phyloP scores from a whole-genome alignment of 2,329 filamentous ascomycete genomes.

The Pseudogymnoascus sp. region DNA sequence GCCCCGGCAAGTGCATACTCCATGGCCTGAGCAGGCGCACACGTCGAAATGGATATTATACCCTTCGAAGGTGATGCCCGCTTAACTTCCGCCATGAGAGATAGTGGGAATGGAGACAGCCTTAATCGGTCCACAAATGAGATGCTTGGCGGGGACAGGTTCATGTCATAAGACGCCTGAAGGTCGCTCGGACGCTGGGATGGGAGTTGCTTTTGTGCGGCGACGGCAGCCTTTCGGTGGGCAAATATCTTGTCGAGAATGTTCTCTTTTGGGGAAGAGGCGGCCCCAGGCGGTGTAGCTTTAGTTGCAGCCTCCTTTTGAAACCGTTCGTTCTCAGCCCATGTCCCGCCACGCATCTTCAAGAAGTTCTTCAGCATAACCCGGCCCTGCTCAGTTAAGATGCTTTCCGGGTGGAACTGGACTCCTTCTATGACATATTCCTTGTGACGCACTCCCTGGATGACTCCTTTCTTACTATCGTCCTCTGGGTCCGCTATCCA shows the following conservation, averaged over 20 bases:
- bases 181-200: slow-evolving; percentile 77
- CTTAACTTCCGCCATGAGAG: slow-evolving; percentile 96
- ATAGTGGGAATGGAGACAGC: slow-evolving; percentile 77
- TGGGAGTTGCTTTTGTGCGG: slow-evolving; percentile 72
- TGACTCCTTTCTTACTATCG: slow-evolving; percentile 73
- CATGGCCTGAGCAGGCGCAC: slow-evolving; percentile 79
- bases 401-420: slow-evolving; percentile 97
- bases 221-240: slow-evolving; percentile 66
- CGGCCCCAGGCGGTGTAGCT: slow-evolving; percentile 17
- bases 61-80: slow-evolving; percentile 94
- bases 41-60: slow-evolving; percentile 78
- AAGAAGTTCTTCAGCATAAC: slow-evolving; percentile 91
- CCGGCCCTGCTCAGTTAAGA: slow-evolving; percentile 80
- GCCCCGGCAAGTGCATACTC: slow-evolving; percentile 90
- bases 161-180: slow-evolving; percentile 76
- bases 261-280: slow-evolving; percentile 56
- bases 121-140: slow-evolving; percentile 71
- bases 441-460: slow-evolving; percentile 95
- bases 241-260: slow-evolving; percentile 89
- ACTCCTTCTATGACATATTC: slow-evolving; percentile 87
- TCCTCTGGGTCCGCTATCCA: slow-evolving; percentile 61
- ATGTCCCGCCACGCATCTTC: slow-evolving; percentile 78
- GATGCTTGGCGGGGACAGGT: slow-evolving; percentile 75
- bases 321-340: slow-evolving; percentile 66
- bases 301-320: slow-evolving; percentile 33